Percentiles rank a stretch among this genome's conserved stretches.
These are phyloP conservation scores for Naganishia cerealis DNA, from an alignment of 1,284 basidiomycete genomes.

Conservation along the genomic window DNA sequence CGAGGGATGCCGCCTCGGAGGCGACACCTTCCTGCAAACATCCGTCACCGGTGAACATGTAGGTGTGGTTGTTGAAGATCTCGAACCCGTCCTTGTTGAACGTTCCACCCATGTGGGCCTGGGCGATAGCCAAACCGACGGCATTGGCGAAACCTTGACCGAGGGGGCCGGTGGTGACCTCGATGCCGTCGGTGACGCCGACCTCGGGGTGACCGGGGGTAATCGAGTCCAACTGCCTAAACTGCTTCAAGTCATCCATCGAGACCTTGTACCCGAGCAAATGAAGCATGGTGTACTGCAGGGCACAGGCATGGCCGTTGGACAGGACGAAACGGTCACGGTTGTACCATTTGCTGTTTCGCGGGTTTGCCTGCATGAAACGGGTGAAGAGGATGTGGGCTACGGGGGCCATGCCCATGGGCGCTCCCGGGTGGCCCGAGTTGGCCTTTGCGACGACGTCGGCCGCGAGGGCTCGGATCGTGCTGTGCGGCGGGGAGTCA, in stretches of 20 bases:
- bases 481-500: constrained; percentile 39
- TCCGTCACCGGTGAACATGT: constrained; percentile 87
- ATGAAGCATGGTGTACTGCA: constrained; percentile 57
- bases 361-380: constrained; percentile 82
- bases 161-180: constrained; percentile 93
- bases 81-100: constrained; percentile 86
- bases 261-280: constrained; percentile 58
- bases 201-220: constrained; percentile 91
- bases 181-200: constrained; percentile 84
- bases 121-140: constrained; percentile 88
- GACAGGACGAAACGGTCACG: constrained; percentile 64
- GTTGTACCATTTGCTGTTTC: constrained; percentile 86
- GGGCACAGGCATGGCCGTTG: constrained; percentile 63
- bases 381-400: constrained; percentile 81
- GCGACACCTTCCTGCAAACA: constrained; percentile 95
- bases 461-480: constrained; percentile 56
- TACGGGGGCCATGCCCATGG: constrained; percentile 66
- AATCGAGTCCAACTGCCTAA: constrained; percentile 74
- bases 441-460: constrained; percentile 65
- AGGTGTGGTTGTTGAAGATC: constrained; percentile 86
- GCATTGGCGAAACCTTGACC: constrained; percentile 89
- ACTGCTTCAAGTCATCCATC: constrained; percentile 55
- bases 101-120: constrained; percentile 80
- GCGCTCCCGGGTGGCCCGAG: constrained; percentile 89
- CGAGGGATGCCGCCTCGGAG: constrained; percentile 83